phyloP scores from a whole-genome alignment of 352 stramenopile genomes.

The Phytopythium delawarense region DNA sequence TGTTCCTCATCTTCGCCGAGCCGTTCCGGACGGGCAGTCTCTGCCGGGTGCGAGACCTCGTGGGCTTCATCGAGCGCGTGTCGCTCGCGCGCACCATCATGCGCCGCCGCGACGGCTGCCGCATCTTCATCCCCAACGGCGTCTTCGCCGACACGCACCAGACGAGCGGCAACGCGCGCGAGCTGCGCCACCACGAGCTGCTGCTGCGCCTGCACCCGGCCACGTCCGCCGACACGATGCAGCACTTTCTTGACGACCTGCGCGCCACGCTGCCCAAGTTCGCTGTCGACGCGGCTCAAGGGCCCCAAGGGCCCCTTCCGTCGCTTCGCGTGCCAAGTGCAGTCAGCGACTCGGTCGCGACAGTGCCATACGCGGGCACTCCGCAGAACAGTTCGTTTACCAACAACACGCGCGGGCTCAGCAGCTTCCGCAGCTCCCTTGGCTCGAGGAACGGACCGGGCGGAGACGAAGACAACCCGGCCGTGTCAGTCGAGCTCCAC shows the following conservation, averaged over 20 bases:
- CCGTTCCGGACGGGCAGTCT: constrained; percentile 70
- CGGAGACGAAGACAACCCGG: background rate
- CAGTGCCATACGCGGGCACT: background rate
- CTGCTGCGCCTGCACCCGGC: constrained; percentile 33
- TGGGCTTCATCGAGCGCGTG: constrained; percentile 71
- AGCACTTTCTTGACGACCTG: constrained; percentile 38
- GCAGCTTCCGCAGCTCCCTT: constrained; percentile 3
- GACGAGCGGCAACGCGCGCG: constrained; percentile 47
- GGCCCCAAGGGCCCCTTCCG: background rate
- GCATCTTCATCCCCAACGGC: constrained; percentile 77
- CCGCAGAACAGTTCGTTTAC: constrained; percentile 1
- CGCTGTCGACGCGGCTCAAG: constrained; percentile 9
- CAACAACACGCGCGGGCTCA: background rate
- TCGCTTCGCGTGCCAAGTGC: background rate
- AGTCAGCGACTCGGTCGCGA: background rate
- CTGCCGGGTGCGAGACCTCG: constrained; percentile 41
- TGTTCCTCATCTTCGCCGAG: constrained; percentile 85
- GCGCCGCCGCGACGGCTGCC: constrained; percentile 54
- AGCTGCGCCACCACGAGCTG: constrained; percentile 51
- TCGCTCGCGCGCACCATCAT: constrained; percentile 74
- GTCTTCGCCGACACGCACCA: constrained; percentile 73
- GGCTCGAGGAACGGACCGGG: background rate
- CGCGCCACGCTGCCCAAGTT: constrained; percentile 25
- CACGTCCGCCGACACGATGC: constrained; percentile 43
- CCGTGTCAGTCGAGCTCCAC: constrained; percentile 28